Percentiles rank a stretch among this genome's conserved stretches.
phyloP scores from a whole-genome alignment of 1,139 yeast genomes.

The Scheffersomyces quercinus region DNA sequence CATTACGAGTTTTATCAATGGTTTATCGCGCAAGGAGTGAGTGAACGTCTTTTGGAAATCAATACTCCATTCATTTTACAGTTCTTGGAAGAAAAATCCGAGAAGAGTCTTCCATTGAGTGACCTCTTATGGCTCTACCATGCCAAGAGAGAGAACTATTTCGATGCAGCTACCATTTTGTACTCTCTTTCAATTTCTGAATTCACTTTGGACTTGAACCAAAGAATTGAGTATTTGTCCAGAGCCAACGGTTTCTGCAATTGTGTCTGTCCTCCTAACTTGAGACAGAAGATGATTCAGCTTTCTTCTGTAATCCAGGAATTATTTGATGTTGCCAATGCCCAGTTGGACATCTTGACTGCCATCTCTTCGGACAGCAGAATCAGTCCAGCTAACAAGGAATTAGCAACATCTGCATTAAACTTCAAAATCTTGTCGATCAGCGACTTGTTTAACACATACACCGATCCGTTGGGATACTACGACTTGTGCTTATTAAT shows the following conservation, averaged over 20 bases:
- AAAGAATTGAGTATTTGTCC: slow-evolving; percentile 84
- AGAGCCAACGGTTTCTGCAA: slow-evolving; percentile 93
- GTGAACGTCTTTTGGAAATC: slow-evolving; percentile 74
- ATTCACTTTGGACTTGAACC: slow-evolving; percentile 65
- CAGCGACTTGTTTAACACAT: slow-evolving; percentile 80
- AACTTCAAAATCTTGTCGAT: slow-evolving; percentile 67
- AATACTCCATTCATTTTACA: slow-evolving; percentile 79
- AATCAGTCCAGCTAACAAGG: slow-evolving; percentile 47
- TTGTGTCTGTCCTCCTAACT: slow-evolving; percentile 76
- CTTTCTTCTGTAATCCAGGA: slow-evolving; percentile 73
- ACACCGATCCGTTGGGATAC: slow-evolving; percentile 85
- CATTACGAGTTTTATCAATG: slow-evolving; percentile 93
- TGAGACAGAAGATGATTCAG: slow-evolving; percentile 74
- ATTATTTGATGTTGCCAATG: slow-evolving; percentile 80
- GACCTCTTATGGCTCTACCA: slow-evolving; percentile 87
- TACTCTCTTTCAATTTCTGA: slow-evolving; percentile 74
- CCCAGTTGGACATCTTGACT: slow-evolving; percentile 78
- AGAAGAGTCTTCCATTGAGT: slow-evolving; percentile 68
- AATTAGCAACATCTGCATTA: slow-evolving; percentile 53
- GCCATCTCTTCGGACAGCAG: slow-evolving; percentile 61
- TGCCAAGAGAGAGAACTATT: slow-evolving; percentile 77
- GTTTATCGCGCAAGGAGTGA: slow-evolving; percentile 77
- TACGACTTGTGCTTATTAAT: slow-evolving; percentile 77
- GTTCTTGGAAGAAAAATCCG: slow-evolving; percentile 74
- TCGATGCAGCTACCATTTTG: slow-evolving; percentile 80